Percentiles rank a stretch among this genome's conserved stretches.
Conservation (phyloP, 257 asterid genomes). For the Catharanthus roseus region DNA sequence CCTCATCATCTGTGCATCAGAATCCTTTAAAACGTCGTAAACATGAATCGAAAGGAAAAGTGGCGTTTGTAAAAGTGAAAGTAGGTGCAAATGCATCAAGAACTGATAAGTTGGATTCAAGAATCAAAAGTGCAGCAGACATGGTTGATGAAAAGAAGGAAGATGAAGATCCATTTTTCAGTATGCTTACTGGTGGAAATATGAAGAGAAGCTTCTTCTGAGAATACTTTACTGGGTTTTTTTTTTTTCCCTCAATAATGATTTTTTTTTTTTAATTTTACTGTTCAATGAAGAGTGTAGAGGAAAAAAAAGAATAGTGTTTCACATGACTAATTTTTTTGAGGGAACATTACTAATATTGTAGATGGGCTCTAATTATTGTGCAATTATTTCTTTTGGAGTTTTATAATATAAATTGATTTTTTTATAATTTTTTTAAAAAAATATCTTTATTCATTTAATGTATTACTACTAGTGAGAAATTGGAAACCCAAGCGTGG, state of each 20-base stretch:
- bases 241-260: no score
- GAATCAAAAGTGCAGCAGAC: slow-evolving; percentile 22
- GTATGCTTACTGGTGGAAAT: slow-evolving; percentile 47
- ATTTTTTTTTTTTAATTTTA: background rate
- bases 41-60: slow-evolving; percentile 33
- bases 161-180: slow-evolving; percentile 46
- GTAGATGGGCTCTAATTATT: no score
- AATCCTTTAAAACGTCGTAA: slow-evolving; percentile 24
- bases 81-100: slow-evolving; percentile 17
- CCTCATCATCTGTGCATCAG: slow-evolving; percentile 18
- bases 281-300: no score
- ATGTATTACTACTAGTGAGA: no score
- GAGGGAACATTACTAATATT: no score
- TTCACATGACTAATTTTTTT: no score
- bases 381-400: no score
- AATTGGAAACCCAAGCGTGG: no score
- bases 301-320: no score
- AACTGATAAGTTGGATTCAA: slow-evolving; percentile 19
- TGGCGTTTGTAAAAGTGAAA: slow-evolving; percentile 64
- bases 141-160: slow-evolving; percentile 27
- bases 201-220: slow-evolving; percentile 29
- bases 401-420: no score
- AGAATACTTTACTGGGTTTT: background rate
- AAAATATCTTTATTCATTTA: no score
- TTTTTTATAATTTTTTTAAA: no score